A percentile compares a stretch with the other conserved stretches of the same genome.
These are phyloP conservation scores for Melaleuca alternifolia DNA, from an alignment of 345 rosid genomes.

Conservation along the genomic window DNA sequence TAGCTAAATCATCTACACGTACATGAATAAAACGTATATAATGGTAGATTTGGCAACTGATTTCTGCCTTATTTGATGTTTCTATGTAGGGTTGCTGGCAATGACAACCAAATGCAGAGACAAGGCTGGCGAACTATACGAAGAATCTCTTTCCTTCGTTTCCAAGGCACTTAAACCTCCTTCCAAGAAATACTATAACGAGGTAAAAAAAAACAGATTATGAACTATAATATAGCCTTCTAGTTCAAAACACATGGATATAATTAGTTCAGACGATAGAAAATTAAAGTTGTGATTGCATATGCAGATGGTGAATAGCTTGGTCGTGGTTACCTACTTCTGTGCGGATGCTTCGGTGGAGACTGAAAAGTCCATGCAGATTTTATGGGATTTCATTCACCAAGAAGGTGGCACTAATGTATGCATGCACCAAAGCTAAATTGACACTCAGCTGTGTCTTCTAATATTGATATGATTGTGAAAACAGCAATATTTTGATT, in stretches of 20 bases:
- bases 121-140: neutral
- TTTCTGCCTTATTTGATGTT: neutral
- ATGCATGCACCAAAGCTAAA: neutral
- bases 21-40: neutral
- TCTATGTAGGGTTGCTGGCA: conserved; percentile 2
- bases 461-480: neutral
- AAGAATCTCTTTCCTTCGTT: conserved; percentile 1
- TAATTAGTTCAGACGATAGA: neutral
- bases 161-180: neutral
- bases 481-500: neutral
- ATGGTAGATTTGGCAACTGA: neutral
- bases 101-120: conserved; percentile 1
- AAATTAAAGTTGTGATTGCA: neutral
- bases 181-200: neutral
- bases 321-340: conserved; percentile 3
- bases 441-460: neutral
- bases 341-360: neutral
- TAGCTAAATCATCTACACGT: too few relatives aligned
- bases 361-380: conserved; percentile 6
- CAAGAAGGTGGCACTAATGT: neutral
- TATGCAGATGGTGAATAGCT: neutral
- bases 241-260: neutral
- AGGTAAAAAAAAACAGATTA: neutral
- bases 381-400: conserved; percentile 3
- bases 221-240: neutral